Evolutionary conservation across 2,329 filamentous ascomycete genomes (phyloP).

Genomic region (Fusarium decemcellulare): DNA sequence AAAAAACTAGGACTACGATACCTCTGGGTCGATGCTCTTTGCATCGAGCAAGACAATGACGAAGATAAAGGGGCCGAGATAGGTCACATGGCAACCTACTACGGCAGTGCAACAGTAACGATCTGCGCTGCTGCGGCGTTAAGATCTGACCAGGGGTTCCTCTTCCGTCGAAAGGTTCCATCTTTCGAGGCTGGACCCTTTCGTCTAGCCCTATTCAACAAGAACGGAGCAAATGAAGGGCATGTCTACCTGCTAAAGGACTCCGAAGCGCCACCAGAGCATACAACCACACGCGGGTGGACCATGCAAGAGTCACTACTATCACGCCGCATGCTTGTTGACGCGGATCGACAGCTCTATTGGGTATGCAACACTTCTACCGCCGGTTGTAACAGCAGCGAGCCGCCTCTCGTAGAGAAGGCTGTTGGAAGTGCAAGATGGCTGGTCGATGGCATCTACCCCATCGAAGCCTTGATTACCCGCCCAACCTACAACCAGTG

Average conservation of each 20-base stretch:
- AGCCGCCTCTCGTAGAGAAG: not conserved
- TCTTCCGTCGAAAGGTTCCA: not conserved
- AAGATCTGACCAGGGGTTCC: not conserved
- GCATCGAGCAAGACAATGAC: not conserved
- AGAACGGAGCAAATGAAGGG: not conserved
- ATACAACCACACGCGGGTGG: not conserved
- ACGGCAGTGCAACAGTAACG: not conserved
- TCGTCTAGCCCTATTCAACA: not conserved
- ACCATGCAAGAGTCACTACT: not conserved
- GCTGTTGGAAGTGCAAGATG: not conserved
- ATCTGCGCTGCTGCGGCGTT: not conserved
- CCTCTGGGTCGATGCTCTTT: not conserved
- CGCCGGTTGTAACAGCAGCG: not conserved
- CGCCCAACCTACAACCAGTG: not conserved
- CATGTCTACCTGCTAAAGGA: not conserved
- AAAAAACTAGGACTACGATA: not conserved
- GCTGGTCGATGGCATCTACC: not conserved
- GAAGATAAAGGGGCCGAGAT: not conserved
- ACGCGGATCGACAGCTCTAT: not conserved
- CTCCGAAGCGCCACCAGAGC: not conserved
- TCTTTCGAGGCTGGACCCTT: not conserved
- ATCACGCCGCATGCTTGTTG: not conserved
- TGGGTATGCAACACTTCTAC: not conserved
- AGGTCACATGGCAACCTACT: not conserved
- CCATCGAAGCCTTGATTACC: not conserved